Evolutionary conservation across 2,329 filamentous ascomycete genomes (phyloP).

Genomic region (Diaporthe citri): DNA sequence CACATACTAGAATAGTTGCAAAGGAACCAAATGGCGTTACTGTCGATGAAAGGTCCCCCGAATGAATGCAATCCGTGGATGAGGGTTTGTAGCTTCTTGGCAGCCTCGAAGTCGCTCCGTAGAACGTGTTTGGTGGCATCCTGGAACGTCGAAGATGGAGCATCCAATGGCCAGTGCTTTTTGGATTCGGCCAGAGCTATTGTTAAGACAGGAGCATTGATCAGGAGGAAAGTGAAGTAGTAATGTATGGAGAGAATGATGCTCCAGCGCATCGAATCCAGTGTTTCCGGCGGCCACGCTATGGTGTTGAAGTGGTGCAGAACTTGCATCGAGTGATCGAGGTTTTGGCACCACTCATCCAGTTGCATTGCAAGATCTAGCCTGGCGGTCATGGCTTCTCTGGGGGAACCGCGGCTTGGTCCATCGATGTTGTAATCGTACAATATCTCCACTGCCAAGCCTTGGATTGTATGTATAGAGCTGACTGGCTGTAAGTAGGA

Average conservation of each 20-base stretch:
- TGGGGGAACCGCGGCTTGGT: background rate
- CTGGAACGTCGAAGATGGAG: background rate
- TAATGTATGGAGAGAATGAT: constrained; percentile 12
- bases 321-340: background rate
- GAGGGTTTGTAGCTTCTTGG: background rate
- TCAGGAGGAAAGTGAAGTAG: background rate
- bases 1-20: constrained; percentile 13
- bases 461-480: background rate
- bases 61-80: background rate
- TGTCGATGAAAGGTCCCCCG: background rate
- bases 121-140: background rate
- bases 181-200: background rate
- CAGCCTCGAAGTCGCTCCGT: background rate
- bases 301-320: background rate
- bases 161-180: background rate
- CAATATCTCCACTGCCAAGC: background rate
- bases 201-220: background rate
- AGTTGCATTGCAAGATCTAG: background rate
- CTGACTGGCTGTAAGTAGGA: background rate
- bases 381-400: background rate
- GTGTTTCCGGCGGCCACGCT: background rate
- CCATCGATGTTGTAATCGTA: constrained; percentile 20
- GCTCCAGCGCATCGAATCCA: background rate
- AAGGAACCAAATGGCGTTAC: background rate
- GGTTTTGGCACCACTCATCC: background rate